Base-by-base conservation (phyloP, 2,329 filamentous ascomycete species). In the Claviceps humidiphila region DNA sequence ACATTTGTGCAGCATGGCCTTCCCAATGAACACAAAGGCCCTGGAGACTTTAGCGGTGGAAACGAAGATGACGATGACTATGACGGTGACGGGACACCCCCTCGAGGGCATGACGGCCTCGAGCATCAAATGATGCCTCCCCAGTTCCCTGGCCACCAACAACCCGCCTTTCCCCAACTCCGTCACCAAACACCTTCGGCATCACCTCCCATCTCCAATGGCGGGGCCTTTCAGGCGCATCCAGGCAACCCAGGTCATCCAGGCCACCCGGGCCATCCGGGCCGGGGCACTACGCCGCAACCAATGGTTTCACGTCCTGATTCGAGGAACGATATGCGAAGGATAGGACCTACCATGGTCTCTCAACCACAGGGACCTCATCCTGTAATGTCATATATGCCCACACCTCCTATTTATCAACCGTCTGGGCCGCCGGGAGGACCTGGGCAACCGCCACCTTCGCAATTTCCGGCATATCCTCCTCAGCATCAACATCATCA, bases 1-100 rank as follows among this genome's bases (percentile, higher is more conserved):
- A 8, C 11, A 5, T 17, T 44, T 30, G 34, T 13, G 24, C 66
- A 96, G 89, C 95, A 95, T 74, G 89, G 89, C 61, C 85, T 82
- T 54, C 85, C 90, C 45, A 94, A 93, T 68, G 93, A 98, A 68
- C 91, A 97, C 71, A 98, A 97, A 71, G 91, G 91, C 2, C 93
- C 93, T 1, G 78, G 80, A 51, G 93, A 98, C 69, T 98, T 95
- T 70, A 87, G 85, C 63, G 89, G 89, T 58, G 85, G 86, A 56
- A 85, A 86, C 58, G 88, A 93, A 50, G 90, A 96, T 49, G 89
- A 94, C 16, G 87, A 86, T 30, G 86, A 87, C 24, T 85, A 89
- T 40, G 82, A 89, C 54, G 64, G 57, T 47, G 84, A 85, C 34
- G 84, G 77, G 54, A 87, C 85, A 6, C 86, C 85, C 47, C 84